Evolutionary conservation across 768 basidiomycete species (phyloP), one percentile per base, ranked within the genome.

Genomic region (Trametes meyenii): DNA sequence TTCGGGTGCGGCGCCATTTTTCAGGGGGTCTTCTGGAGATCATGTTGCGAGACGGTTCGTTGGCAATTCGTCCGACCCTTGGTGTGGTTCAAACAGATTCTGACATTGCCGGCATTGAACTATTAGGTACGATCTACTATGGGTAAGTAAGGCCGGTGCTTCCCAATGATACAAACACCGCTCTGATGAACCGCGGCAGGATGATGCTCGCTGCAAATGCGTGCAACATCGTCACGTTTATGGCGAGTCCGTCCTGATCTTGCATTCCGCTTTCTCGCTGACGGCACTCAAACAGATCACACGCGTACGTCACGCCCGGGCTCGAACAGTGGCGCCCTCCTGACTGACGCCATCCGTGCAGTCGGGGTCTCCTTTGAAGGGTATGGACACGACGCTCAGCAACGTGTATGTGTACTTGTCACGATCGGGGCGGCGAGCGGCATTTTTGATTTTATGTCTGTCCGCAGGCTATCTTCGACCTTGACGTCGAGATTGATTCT

Each of bases 31-130:
- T 66, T 26, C 52, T 63, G 1, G 55, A 63, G 43, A 39, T 63
- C 50, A 50, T 61, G 55, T 58, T 63, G 13, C 58, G 65, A 50
- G 65, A 66, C 29, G 59, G 65, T 63, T n/a, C n/a, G n/a, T n/a
- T n/a, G 12, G 13, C 62, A 43, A 39, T 24, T 46, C 45, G 21
- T 36, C n/a, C n/a, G n/a, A 12, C 12, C 11, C 5, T 35, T 21
- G 21, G 19, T 23, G 13, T 23, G 57, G 1, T 48, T 33, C 21
- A 11, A 46, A 40, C 29, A 44, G 26, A 21, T 24, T 33, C 35
- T 52, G 16, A 35, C 43, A 49, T 33, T 43, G 36, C 29, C 21
- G 16, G 26, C 49, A 17, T 5, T 36, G 14, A 21, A 2, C 46
- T 35, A 12, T 19, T 17, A 66, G 65, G 65, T 1, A 58, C 59